Percentiles rank a stretch among this genome's conserved stretches.
Evolutionary conservation across 2,329 filamentous ascomycete genomes (phyloP).

Genomic region (Ophiocordyceps unilateralis): DNA sequence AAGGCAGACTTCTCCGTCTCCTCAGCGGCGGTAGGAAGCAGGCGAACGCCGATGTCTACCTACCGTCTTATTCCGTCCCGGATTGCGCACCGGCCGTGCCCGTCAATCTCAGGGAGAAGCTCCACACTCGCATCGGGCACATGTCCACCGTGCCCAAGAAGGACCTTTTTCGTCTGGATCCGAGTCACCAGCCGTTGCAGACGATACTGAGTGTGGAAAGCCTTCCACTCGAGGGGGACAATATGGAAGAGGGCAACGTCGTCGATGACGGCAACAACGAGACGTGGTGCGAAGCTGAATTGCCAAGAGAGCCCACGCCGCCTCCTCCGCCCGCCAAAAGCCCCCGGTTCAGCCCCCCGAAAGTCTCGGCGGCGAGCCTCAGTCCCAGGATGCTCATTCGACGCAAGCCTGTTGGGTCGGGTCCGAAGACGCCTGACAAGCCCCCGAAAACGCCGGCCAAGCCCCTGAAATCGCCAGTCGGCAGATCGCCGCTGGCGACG

Average conservation of each 20-base stretch:
- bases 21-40: constrained; percentile 1
- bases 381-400: constrained; percentile 2
- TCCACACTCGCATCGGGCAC: constrained; percentile 16
- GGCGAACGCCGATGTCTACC: constrained; percentile 1
- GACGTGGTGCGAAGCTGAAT: background rate
- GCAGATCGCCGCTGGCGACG: background rate
- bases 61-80: constrained; percentile 3
- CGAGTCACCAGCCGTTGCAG: constrained; percentile 29
- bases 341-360: background rate
- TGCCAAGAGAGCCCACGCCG: background rate
- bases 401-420: constrained; percentile 1
- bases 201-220: constrained; percentile 34
- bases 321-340: background rate
- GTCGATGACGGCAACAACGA: background rate
- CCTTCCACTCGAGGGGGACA: constrained; percentile 5
- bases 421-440: background rate
- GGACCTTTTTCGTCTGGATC: constrained; percentile 18
- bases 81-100: constrained; percentile 18
- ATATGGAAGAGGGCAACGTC: background rate
- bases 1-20: constrained; percentile 2
- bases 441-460: no score
- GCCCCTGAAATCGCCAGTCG: background rate
- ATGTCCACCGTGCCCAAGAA: constrained; percentile 19
- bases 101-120: constrained; percentile 16
- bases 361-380: constrained; percentile 1